A percentile compares a stretch with the other conserved stretches of the same genome.
These are phyloP conservation scores for Furcasterigmium sp. DNA, from an alignment of 2,329 filamentous ascomycete genomes.

Conservation along the genomic window DNA sequence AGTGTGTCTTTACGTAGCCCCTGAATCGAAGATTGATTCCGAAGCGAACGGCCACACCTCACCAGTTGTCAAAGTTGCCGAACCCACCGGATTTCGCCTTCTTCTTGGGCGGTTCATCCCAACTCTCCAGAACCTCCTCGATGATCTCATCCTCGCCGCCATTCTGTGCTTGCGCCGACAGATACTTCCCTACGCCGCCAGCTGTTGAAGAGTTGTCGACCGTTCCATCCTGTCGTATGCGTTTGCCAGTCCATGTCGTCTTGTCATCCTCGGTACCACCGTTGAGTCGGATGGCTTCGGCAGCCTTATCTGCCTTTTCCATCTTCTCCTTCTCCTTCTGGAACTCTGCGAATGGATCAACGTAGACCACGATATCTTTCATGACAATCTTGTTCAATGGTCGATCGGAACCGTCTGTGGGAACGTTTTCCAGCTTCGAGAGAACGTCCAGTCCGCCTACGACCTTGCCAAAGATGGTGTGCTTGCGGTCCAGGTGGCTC, in stretches of 20 bases:
- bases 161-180: conserved; percentile 33
- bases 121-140: conserved; percentile 53
- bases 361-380: conserved; percentile 75
- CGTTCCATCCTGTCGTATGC: conserved; percentile 65
- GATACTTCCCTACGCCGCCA: conserved; percentile 70
- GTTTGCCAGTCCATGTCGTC: conserved; percentile 94
- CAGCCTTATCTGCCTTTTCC: conserved; percentile 51
- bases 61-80: conserved; percentile 95
- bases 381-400: conserved; percentile 78
- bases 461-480: conserved; percentile 91
- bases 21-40: no score
- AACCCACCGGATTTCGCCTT: conserved; percentile 78
- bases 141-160: conserved; percentile 17
- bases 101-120: conserved; percentile 71
- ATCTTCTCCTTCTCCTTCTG: conserved; percentile 65
- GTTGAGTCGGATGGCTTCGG: conserved; percentile 55
- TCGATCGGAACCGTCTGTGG: conserved; percentile 68
- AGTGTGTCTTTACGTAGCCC: no score
- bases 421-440: conserved; percentile 68
- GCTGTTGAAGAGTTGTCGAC: conserved; percentile 38
- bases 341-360: conserved; percentile 96
- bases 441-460: conserved; percentile 72
- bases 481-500: conserved; percentile 86
- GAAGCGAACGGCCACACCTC: no score
- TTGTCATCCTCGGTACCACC: conserved; percentile 82